Conservation (phyloP, 1,284 basidiomycete species). For the Moesziomyces parantarcticus region DNA sequence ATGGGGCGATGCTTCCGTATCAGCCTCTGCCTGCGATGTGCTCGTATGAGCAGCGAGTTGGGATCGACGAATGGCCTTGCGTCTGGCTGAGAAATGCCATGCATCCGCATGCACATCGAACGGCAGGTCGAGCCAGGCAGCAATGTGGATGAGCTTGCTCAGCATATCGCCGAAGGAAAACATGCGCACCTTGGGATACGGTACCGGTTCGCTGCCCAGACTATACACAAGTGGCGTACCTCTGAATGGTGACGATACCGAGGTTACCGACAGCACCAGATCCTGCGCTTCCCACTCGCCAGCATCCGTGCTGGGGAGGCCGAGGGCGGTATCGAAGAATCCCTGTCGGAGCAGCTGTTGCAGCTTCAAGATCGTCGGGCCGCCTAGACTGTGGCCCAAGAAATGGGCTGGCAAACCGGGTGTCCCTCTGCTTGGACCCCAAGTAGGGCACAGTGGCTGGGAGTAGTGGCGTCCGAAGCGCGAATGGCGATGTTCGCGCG, state of each 20-base stretch:
- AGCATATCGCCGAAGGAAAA: slow-evolving; percentile 45
- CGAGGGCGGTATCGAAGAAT: slow-evolving; percentile 42
- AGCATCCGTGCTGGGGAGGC: neutral
- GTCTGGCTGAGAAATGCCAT: slow-evolving; percentile 27
- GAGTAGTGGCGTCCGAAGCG: slow-evolving; percentile 71
- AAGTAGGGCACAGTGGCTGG: slow-evolving; percentile 71
- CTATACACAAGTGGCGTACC: slow-evolving; percentile 57
- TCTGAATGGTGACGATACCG: slow-evolving; percentile 45
- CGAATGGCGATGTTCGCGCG: slow-evolving; percentile 68
- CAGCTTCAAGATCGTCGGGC: slow-evolving; percentile 47
- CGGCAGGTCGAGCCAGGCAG: slow-evolving; percentile 36
- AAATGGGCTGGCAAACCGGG: slow-evolving; percentile 71
- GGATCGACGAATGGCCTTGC: slow-evolving; percentile 5
- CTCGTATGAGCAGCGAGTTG: neutral
- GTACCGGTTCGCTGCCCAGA: slow-evolving; percentile 37
- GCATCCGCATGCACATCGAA: slow-evolving; percentile 50
- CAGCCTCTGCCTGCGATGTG: too few species aligned
- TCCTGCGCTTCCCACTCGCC: slow-evolving; percentile 17
- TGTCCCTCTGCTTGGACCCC: slow-evolving; percentile 66
- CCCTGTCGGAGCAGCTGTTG: slow-evolving; percentile 43
- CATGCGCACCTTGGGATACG: slow-evolving; percentile 45
- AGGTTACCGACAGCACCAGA: slow-evolving; percentile 46
- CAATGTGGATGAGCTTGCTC: slow-evolving; percentile 47
- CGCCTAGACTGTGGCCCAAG: slow-evolving; percentile 73
- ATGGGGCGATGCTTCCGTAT: neutral